Base-by-base conservation (phyloP, 805 yeast species). In the Lipomyces yamadae region DNA sequence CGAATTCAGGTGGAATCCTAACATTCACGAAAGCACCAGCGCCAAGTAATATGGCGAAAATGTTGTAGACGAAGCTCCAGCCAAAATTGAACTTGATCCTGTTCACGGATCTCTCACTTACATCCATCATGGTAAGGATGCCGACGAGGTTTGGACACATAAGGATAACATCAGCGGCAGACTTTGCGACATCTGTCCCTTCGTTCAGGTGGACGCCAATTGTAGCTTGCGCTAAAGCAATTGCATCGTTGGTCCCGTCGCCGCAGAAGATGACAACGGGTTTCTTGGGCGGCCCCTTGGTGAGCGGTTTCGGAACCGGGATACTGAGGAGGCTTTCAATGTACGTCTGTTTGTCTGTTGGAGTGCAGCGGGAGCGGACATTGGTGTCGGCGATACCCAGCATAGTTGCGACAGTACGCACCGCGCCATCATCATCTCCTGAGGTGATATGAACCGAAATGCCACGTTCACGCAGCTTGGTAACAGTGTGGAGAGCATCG, bases 211-310 rank as follows among this genome's bases (percentile, higher is more conserved):
- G 32, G 63, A 91, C 84, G 42, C 96, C 97, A 65, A 91, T 91
- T 78, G 90, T 92, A 0, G 96, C 96, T 10, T 94, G 93, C 72
- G 91, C 91, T 65, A 91, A 80, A 0, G 97, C 97, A 73, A 96
- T 96, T 78, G 96, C 91, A 75, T 91, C 97, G 77, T 91, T 91
- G 2, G 97, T 96, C 71, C 97, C 97, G 79, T 91, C 97, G 34
- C 97, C 97, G 79, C 96, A 91, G 75, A 91, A 91, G 0, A 96
- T 93, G 67, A 91, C 96, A 10, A 4, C 45, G 53, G 50, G 29
- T 30, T 10, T 58, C 10, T 37, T 4, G 24, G 24, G 24, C 24
- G 24, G 24, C 24, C 24, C 24, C 24, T 24, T 24, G 24, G 24
- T 24, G 24, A 24, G 24, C 24, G 24, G 24, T 24, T 24, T 24